phyloP scores from a whole-genome alignment of 345 rosid species.

The Trapa incisa region DNA sequence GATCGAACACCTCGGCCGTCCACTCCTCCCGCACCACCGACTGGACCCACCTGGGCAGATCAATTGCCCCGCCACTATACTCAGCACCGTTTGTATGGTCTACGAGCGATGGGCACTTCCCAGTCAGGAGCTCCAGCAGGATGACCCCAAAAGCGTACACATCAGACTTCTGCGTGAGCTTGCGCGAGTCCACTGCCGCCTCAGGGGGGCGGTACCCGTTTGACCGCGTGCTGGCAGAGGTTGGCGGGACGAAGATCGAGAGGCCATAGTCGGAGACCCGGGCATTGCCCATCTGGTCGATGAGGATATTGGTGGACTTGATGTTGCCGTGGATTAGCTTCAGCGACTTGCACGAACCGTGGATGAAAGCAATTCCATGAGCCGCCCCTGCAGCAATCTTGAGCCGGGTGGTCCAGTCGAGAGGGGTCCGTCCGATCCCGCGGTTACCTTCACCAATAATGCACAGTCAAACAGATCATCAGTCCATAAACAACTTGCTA shows the following conservation, averaged over 20 bases:
- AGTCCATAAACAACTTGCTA: background rate
- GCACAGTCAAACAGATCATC: no score
- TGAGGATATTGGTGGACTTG: slow-evolving; percentile 71
- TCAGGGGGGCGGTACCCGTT: slow-evolving; percentile 77
- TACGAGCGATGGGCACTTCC: slow-evolving; percentile 52
- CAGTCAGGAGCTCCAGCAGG: slow-evolving; percentile 60
- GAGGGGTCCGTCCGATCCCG: slow-evolving; percentile 79
- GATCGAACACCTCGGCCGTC: slow-evolving; percentile 95
- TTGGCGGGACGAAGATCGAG: slow-evolving; percentile 30
- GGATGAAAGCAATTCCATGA: slow-evolving; percentile 64
- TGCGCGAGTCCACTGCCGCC: slow-evolving; percentile 29
- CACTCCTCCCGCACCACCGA: slow-evolving; percentile 96
- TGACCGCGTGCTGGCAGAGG: slow-evolving; percentile 22
- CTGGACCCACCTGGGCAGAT: slow-evolving; percentile 88
- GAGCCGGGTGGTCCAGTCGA: slow-evolving; percentile 80
- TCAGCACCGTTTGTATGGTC: slow-evolving; percentile 39
- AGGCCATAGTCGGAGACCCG: slow-evolving; percentile 69
- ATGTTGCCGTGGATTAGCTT: slow-evolving; percentile 78
- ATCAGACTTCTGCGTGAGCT: slow-evolving; percentile 54
- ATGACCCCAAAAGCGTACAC: slow-evolving; percentile 78
- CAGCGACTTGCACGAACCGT: slow-evolving; percentile 53
- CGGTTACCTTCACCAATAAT: slow-evolving; percentile 45
- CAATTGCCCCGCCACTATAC: slow-evolving; percentile 32
- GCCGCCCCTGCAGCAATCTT: slow-evolving; percentile 77
- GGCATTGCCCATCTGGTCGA: slow-evolving; percentile 51